phyloP scores from a whole-genome alignment of 495 filamentous ascomycete genomes.

The Extremus antarcticus region DNA sequence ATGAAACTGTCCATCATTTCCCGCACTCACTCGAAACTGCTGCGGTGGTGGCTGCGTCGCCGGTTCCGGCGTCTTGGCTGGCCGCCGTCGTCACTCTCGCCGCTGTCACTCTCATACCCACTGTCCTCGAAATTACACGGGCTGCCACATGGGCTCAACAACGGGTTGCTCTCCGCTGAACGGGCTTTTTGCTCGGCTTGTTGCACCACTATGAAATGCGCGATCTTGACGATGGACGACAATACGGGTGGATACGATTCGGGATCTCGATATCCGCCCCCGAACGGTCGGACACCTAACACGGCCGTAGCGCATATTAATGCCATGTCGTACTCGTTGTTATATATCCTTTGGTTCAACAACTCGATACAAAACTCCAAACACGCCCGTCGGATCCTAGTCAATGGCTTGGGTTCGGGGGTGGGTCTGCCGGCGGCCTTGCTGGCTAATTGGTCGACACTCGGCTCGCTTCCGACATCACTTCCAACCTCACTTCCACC shows the following conservation, averaged over 20 bases:
- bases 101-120: background rate
- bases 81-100: no score
- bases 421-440: no score
- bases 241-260: conserved; percentile 9
- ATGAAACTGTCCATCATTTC: conserved; percentile 7
- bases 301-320: conserved; percentile 11
- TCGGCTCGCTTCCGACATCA: background rate
- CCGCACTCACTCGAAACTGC: conserved; percentile 5
- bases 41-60: no score
- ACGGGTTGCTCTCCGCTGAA: background rate
- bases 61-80: no score
- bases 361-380: conserved; percentile 10
- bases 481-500: background rate
- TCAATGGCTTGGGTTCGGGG: background rate
- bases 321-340: conserved; percentile 11
- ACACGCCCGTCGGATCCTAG: background rate
- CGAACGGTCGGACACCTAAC: conserved; percentile 5
- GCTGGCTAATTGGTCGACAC: no score
- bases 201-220: conserved; percentile 15
- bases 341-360: conserved; percentile 8
- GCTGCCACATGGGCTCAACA: background rate
- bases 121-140: background rate
- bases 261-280: background rate
- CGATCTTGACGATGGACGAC: conserved; percentile 15
- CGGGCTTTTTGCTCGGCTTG: conserved; percentile 3